Evolutionary conservation across 306 rosid genomes (phyloP).

Genomic region (Corylus heterophylla): DNA sequence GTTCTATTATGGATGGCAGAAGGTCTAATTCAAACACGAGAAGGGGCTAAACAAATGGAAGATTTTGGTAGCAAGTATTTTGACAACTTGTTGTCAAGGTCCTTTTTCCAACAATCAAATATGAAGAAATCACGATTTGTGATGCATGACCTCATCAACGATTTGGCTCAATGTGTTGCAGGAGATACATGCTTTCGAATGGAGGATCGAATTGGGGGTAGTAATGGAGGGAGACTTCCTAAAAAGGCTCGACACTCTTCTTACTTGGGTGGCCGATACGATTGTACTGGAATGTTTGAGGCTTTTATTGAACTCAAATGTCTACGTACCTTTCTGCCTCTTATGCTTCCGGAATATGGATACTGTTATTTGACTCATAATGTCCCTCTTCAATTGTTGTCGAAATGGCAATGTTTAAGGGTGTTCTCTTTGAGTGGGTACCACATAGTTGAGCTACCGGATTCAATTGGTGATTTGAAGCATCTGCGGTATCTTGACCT

Average conservation of each 20-base stretch:
- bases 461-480: constrained; percentile 6
- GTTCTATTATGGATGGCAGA: neutral
- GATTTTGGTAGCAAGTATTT: neutral
- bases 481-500: constrained; percentile 18
- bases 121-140: neutral
- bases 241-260: neutral
- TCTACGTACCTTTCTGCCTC: constrained; percentile 71
- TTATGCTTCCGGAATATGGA: neutral
- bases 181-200: neutral
- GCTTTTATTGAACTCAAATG: neutral
- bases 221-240: neutral
- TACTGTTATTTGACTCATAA: neutral
- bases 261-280: neutral
- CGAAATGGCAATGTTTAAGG: too few species aligned
- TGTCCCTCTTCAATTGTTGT: too few species aligned
- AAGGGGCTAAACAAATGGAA: too few species aligned
- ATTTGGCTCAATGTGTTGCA: neutral
- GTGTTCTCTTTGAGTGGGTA: neutral
- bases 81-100: neutral
- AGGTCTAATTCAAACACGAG: too few species aligned
- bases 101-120: neutral
- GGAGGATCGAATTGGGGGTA: neutral
- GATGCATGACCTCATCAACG: constrained; percentile 23
- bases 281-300: neutral
- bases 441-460: neutral